Conservation (phyloP, 202 grass and related monocot species). For the Schoenoplectus triqueter region DNA sequence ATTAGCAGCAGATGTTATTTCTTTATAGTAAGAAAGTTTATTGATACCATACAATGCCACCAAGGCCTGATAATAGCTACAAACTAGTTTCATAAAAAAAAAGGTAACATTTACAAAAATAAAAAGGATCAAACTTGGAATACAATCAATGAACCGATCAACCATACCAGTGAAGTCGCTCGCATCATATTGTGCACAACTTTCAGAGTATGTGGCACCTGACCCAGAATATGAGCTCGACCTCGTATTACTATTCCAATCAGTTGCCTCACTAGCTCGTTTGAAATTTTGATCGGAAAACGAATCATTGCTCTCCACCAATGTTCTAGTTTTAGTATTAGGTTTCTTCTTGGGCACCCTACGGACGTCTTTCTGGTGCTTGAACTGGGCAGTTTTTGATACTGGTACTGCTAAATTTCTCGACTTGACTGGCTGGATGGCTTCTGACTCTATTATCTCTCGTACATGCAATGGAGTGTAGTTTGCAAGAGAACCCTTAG, state of each 20-base stretch:
- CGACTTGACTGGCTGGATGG: conserved; percentile 58
- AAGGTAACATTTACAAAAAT: neutral
- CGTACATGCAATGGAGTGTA: conserved; percentile 91
- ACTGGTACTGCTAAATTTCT: conserved; percentile 43
- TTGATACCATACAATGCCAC: neutral
- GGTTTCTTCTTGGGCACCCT: conserved; percentile 59
- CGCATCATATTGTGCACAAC: conserved; percentile 68
- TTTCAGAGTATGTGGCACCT: conserved; percentile 86
- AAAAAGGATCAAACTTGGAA: neutral
- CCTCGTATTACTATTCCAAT: conserved; percentile 53
- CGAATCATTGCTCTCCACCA: conserved; percentile 53
- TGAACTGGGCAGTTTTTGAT: neutral
- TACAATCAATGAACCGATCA: conserved; percentile 9
- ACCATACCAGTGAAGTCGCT: conserved; percentile 73
- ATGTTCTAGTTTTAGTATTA: conserved; percentile 38
- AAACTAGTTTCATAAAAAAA: neutral
- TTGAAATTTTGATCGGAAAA: conserved; percentile 89
- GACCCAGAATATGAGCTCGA: conserved; percentile 83
- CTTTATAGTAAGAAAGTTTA: neutral
- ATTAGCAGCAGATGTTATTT: neutral
- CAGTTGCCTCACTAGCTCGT: conserved; percentile 64
- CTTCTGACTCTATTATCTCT: conserved; percentile 56
- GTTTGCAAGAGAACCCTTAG: conserved; percentile 84
- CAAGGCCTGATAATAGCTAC: neutral
- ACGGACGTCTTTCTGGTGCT: conserved; percentile 42